phyloP scores from a whole-genome alignment of 2,329 filamentous ascomycete genomes.

The Microdochium trichocladiopsis region DNA sequence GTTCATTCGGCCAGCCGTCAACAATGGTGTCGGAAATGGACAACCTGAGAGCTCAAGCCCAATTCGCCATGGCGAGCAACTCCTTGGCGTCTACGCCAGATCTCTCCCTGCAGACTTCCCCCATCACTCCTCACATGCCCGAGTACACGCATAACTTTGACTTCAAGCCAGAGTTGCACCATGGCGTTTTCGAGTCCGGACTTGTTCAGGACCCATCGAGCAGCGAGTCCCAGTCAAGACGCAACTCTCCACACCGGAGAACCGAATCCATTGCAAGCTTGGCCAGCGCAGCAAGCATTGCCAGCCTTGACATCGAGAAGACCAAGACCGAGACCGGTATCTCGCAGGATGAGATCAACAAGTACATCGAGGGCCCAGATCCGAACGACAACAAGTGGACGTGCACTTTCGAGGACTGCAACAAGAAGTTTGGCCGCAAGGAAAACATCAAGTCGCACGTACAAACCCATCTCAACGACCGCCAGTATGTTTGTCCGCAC shows the following conservation, averaged over 20 bases:
- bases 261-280: conserved; percentile 54
- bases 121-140: conserved; percentile 40
- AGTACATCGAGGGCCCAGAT: conserved; percentile 68
- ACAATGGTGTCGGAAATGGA: conserved; percentile 52
- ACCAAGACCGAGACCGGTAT: conserved; percentile 74
- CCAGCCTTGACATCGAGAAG: conserved; percentile 57
- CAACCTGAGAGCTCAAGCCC: conserved; percentile 39
- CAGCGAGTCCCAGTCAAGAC: conserved; percentile 16
- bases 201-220: conserved; percentile 7
- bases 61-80: conserved; percentile 24
- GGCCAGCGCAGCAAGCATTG: conserved; percentile 51
- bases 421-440: conserved; percentile 89
- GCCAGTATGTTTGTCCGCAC: conserved; percentile 88
- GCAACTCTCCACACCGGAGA: conserved; percentile 38
- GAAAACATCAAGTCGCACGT: conserved; percentile 99
- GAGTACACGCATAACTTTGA: conserved; percentile 36
- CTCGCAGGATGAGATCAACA: conserved; percentile 74
- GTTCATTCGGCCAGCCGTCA: conserved; percentile 35
- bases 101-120: conserved; percentile 44
- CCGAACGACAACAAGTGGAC: conserved; percentile 70
- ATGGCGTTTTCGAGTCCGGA: conserved; percentile 7
- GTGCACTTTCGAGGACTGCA: conserved; percentile 70
- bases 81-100: conserved; percentile 31
- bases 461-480: conserved; percentile 93
- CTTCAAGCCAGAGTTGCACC: conserved; percentile 32